Evolutionary conservation across 768 basidiomycete genomes (phyloP).

Genomic region (Termitomyces sp.): DNA sequence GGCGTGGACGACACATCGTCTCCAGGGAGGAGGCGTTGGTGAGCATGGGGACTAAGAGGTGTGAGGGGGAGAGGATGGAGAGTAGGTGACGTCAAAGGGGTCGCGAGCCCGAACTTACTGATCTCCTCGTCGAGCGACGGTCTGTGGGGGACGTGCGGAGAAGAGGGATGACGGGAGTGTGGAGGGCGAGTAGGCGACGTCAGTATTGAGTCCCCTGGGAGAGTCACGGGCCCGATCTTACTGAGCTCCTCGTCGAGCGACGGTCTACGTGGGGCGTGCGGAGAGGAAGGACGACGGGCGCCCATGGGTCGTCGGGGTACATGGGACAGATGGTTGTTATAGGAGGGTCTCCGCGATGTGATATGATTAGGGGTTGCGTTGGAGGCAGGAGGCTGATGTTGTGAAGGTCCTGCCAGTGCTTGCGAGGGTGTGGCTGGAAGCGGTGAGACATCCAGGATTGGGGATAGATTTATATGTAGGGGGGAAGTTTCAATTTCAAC

Average conservation of each 20-base stretch:
- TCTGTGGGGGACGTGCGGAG: not conserved
- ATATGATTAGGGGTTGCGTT: not conserved
- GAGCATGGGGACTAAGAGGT: slow-evolving; percentile 1
- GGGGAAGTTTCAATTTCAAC: too few relatives aligned
- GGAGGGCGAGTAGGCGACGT: slow-evolving; percentile 7
- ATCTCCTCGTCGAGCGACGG: not conserved
- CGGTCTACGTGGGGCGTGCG: not conserved
- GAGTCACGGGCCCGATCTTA: not conserved
- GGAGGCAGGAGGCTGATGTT: not conserved
- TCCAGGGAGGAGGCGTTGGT: slow-evolving; percentile 6
- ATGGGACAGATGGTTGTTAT: not conserved
- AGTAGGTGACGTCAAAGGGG: slow-evolving; percentile 4
- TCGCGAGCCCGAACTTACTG: not conserved
- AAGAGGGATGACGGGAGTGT: not conserved
- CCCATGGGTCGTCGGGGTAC: slow-evolving; percentile 1
- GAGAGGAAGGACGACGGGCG: not conserved
- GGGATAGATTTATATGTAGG: not conserved
- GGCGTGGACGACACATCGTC: slow-evolving; percentile 9
- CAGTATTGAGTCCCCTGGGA: slow-evolving; percentile 1
- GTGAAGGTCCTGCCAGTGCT: not conserved
- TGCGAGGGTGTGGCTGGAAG: not conserved
- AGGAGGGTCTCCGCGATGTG: not conserved
- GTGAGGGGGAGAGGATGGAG: slow-evolving; percentile 3
- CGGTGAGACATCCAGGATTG: not conserved
- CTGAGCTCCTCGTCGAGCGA: not conserved